A percentile compares a stretch with the other conserved stretches of the same genome.
phyloP scores from a whole-genome alignment of 495 filamentous ascomycete genomes.

The Letharia lupina region DNA sequence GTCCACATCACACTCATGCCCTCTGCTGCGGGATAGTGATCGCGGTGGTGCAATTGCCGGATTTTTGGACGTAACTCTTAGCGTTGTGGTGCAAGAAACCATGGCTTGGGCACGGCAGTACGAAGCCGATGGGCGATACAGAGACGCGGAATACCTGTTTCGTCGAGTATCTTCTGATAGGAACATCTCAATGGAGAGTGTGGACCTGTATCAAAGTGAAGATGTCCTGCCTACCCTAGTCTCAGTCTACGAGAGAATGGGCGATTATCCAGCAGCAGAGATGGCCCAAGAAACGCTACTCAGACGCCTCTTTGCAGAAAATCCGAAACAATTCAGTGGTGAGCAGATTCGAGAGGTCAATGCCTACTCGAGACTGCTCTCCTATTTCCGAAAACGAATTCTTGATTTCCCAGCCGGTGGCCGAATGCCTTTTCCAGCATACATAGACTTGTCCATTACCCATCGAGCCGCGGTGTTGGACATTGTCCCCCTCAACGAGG shows the following conservation, averaged over 20 bases:
- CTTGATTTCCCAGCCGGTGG: neutral
- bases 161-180: neutral
- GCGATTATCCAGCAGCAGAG: constrained; percentile 7
- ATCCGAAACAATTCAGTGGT: neutral
- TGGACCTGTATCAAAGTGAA: neutral
- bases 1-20: neutral
- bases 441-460: neutral
- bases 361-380: neutral
- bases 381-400: neutral
- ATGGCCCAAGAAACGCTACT: neutral
- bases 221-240: neutral
- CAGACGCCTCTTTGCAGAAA: neutral
- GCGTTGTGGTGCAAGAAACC: neutral
- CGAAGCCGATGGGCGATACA: constrained; percentile 2
- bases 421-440: neutral
- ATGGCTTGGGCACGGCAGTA: neutral
- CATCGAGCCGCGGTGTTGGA: neutral
- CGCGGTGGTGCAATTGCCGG: neutral
- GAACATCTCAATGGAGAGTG: neutral
- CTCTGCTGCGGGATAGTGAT: neutral
- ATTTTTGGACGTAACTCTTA: neutral
- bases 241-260: constrained; percentile 5
- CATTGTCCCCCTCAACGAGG: neutral
- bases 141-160: constrained; percentile 4
- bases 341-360: neutral